Conservation (phyloP, 306 rosid genomes). For the Alnus glutinosa region DNA sequence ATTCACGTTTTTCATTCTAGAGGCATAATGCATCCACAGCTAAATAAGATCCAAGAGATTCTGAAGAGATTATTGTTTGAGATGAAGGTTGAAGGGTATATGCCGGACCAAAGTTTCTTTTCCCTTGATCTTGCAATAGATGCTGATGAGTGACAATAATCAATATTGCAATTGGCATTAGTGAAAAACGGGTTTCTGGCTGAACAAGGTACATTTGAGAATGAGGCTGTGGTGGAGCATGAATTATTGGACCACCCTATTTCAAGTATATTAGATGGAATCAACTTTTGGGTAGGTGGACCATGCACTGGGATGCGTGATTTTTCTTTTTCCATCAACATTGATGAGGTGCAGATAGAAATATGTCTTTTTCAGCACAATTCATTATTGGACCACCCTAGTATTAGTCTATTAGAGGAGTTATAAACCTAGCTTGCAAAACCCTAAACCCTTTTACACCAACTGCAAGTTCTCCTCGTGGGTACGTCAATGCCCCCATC, state of each 20-base stretch:
- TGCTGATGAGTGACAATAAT: constrained; percentile 4
- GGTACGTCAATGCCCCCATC: no score
- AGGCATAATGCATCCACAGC: constrained; percentile 33
- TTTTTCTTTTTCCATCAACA: not conserved
- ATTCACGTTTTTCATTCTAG: constrained; percentile 36
- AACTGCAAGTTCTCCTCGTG: no score
- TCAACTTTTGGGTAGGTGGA: not conserved
- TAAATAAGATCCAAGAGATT: constrained; percentile 38
- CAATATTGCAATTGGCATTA: not conserved
- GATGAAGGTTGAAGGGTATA: constrained; percentile 34
- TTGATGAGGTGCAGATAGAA: not conserved
- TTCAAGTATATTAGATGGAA: no score
- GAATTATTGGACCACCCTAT: not conserved
- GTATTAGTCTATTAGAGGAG: not conserved
- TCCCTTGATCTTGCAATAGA: not conserved
- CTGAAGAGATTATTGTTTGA: constrained; percentile 31
- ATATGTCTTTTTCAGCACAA: not conserved
- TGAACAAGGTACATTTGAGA: not conserved
- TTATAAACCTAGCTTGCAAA: not conserved
- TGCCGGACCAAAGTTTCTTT: constrained; percentile 15
- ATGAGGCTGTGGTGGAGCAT: not conserved
- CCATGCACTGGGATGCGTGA: not conserved
- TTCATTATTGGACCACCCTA: not conserved
- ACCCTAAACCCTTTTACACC: not conserved
- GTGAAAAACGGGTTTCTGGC: not conserved